phyloP scores from a whole-genome alignment of 805 yeast genomes.

The Kuraishia cidri region DNA sequence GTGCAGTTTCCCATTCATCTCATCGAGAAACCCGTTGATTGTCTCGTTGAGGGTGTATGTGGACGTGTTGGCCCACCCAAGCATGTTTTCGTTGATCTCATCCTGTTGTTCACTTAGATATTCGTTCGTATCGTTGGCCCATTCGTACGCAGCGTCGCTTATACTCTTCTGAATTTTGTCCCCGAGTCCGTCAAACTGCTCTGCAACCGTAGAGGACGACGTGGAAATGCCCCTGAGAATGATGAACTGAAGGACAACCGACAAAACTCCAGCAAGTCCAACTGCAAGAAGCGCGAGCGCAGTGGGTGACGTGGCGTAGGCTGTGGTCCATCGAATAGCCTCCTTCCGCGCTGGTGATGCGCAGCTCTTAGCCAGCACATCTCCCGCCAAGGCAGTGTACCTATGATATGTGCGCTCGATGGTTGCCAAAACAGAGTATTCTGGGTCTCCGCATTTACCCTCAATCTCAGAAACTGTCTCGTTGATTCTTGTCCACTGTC shows the following conservation, averaged over 20 bases:
- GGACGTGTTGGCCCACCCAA: constrained; percentile 56
- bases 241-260: constrained; percentile 44
- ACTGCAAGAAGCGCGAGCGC: constrained; percentile 41
- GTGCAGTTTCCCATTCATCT: constrained; percentile 50
- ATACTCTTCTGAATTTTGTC: constrained; percentile 10
- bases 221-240: constrained; percentile 20
- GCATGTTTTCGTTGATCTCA: constrained; percentile 50
- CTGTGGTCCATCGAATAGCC: constrained; percentile 31
- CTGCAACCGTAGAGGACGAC: not conserved
- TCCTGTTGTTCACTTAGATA: constrained; percentile 40
- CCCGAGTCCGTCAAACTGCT: not conserved
- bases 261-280: constrained; percentile 46
- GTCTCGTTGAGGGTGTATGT: constrained; percentile 55
- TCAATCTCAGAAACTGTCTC: constrained; percentile 18
- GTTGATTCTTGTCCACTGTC: constrained; percentile 37
- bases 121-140: constrained; percentile 51
- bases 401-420: constrained; percentile 16
- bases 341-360: constrained; percentile 4
- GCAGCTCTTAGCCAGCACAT: constrained; percentile 7
- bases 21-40: constrained; percentile 41
- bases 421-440: constrained; percentile 10
- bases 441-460: constrained; percentile 1
- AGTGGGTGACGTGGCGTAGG: constrained; percentile 43
- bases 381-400: constrained; percentile 9
- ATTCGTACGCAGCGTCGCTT: constrained; percentile 24